phyloP scores from a whole-genome alignment of 148 eudicot genomes.

The Diospyros lotus region DNA sequence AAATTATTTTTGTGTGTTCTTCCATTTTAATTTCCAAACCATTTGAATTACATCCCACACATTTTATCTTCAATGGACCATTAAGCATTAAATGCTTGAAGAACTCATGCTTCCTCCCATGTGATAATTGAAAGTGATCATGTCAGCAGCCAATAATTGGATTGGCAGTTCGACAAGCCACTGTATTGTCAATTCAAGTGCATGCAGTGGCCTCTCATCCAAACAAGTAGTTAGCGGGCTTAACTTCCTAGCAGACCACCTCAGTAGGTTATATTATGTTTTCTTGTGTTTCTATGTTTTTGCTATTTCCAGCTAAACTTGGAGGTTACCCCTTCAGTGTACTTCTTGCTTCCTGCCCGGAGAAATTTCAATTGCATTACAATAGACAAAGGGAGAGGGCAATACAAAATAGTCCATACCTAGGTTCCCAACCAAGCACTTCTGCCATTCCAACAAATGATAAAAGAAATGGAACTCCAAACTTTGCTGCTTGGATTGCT shows the following conservation, averaged over 20 bases:
- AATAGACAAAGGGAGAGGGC: not conserved
- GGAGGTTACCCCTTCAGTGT: not conserved
- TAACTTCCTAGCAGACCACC: not conserved
- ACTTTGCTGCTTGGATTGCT: conserved; percentile 84
- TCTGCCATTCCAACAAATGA: conserved; percentile 97
- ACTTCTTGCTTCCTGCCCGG: not conserved
- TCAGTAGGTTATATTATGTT: not conserved
- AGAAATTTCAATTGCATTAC: too few species aligned
- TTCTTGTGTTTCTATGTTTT: not conserved
- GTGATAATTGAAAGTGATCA: not conserved
- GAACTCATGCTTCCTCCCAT: not conserved
- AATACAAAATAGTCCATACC: conserved; percentile 40
- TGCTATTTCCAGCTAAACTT: not conserved
- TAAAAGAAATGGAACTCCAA: conserved; percentile 76
- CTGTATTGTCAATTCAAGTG: too few species aligned
- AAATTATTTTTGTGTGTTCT: too few species aligned
- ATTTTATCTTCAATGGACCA: too few species aligned
- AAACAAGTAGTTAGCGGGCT: not conserved
- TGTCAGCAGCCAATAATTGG: not conserved
- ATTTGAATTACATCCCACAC: too few species aligned
- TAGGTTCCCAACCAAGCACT: conserved; percentile 94
- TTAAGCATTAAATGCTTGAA: too few species aligned
- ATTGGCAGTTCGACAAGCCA: not conserved
- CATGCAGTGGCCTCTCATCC: too few species aligned
- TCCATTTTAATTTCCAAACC: too few species aligned